Percentiles rank a stretch among this genome's conserved stretches.
These are phyloP conservation scores for Claviceps sorghi DNA, from an alignment of 2,329 filamentous ascomycete genomes.

Conservation along the genomic window DNA sequence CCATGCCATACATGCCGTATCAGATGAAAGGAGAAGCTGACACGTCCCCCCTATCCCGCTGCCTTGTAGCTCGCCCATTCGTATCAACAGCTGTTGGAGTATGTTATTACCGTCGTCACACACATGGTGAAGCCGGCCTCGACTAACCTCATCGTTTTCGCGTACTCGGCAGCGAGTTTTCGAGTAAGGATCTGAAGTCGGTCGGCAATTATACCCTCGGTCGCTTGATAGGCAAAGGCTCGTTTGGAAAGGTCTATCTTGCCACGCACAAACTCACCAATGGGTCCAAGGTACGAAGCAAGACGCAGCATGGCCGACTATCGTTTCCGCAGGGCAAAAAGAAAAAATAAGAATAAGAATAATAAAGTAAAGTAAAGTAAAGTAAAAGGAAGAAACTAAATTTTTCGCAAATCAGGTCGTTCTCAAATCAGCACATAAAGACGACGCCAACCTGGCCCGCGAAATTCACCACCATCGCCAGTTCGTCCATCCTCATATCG, in stretches of 20 bases:
- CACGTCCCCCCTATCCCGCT: not conserved
- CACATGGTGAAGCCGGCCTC: not conserved
- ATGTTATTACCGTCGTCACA: constrained; percentile 25
- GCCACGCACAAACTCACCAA: constrained; percentile 95
- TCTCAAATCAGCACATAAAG: constrained; percentile 93
- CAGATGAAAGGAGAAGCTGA: not conserved
- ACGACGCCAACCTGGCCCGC: constrained; percentile 85
- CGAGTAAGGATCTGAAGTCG: constrained; percentile 73
- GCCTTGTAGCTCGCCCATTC: constrained; percentile 70
- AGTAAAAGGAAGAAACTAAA: too few relatives aligned
- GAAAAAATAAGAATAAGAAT: too few relatives aligned
- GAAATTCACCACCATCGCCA: constrained; percentile 98
- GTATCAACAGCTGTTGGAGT: constrained; percentile 93
- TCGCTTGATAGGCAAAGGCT: constrained; percentile 87
- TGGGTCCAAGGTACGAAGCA: constrained; percentile 67
- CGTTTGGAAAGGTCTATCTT: constrained; percentile 96
- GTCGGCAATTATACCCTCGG: constrained; percentile 94
- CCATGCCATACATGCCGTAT: not conserved
- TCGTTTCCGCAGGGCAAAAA: too few relatives aligned
- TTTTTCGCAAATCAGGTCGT: constrained; percentile 52
- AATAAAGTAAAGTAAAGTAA: too few relatives aligned
- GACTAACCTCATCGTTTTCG: constrained; percentile 3
- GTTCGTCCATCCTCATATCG: constrained; percentile 94
- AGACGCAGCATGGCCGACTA: not conserved
- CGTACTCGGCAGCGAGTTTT: constrained; percentile 62